Evolutionary conservation across 2,329 filamentous ascomycete species (phyloP), one percentile per base, ranked within the genome.

Genomic region (Aspergillus thermomutatus): DNA sequence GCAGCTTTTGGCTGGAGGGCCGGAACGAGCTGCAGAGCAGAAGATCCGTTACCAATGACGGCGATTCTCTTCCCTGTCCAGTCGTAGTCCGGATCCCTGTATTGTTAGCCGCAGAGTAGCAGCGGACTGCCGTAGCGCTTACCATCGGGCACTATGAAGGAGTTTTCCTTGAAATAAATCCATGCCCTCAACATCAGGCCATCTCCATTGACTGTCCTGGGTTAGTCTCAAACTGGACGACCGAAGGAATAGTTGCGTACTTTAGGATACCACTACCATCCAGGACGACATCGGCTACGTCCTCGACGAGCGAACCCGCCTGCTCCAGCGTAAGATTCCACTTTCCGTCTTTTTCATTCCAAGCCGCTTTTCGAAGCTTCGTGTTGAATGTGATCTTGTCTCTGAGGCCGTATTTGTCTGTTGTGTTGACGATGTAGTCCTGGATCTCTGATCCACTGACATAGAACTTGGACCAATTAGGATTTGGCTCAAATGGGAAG

Each of bases 401-500:
- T 45, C 73, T 72, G 0, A 77, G 69, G 34, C 72, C 64, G 56
- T 75, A 75, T 56, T 78, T 78, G 48, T 64, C 68, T 11, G 75
- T 73, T 5, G 68, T 69, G 0, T 60, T 54, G 51, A 72, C 66
- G 66, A 77, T 73, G 58, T 79, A 79, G n/a, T 74, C 68, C 11
- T 69, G 68, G 40, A 79, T 79, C 56, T 78, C 76, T 11, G 63
- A 58, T 1, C 74, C 73, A 5, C 61, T 65, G 4, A 72, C 73
- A 53, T 76, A 78, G 34, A 75, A 73, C 3, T 69, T 68, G 2
- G 67, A 70, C 75, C 75, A 78, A 31, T 75, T 66, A 1, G 75
- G 75, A 31, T 78, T 77, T 2, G 75, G 74, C 5, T 75, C 72
- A 52, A 74, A 79, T 1, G 72, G 74, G 17, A 72, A 72, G 26